Base-by-base conservation (phyloP, 2,329 filamentous ascomycete genomes). In the Penicillium olsonii region DNA sequence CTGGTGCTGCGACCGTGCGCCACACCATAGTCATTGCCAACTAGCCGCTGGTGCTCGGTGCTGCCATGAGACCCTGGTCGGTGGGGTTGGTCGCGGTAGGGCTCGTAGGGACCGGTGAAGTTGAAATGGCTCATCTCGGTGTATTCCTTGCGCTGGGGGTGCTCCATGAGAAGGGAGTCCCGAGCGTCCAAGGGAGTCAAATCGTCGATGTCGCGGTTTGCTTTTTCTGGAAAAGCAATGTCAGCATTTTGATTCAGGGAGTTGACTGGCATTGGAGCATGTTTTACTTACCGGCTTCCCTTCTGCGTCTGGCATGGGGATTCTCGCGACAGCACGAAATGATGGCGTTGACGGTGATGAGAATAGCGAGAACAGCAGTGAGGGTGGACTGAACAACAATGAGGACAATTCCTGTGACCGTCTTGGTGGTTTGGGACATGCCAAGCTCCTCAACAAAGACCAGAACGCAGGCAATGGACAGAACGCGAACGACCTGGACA, bases 391-490 rank as follows among this genome's bases (percentile, higher is more conserved):
- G 94, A 5, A 97, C 81, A n/a, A 86, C 90, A 58, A 97, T 94
- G 51, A 99, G 80, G 14, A 91, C 89, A n/a, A 97, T 84, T 47
- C 94, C 94, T 14, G 90, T 92, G 42, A 97, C 83, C 0, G 94
- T 97, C 77, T 96, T 90, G 9, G 92, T 96, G 9, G 92, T 95
- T 71, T 96, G 87, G 5, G 85, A 81, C 60, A 99, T 87, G 49
- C 88, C 89, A 45, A 99, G 84, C 73, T 97, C 87, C 67, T 97
- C 88, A 22, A 97, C 92, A 63, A 97, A 99, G 43, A 97, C 79
- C 57, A 99, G 75, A 61, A 97, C 90, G 74, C 92, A 96, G 46
- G 84, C 80, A 6, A 96, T 88, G 0, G 92, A 96, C 42, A 96
- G 75, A 11, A 96, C 87, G 37, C 94, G 88, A 15, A 96, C 90